These are phyloP conservation scores for Xylariaceae sp. DNA, from an alignment of 2,329 filamentous ascomycete species.

Conservation along the genomic window DNA sequence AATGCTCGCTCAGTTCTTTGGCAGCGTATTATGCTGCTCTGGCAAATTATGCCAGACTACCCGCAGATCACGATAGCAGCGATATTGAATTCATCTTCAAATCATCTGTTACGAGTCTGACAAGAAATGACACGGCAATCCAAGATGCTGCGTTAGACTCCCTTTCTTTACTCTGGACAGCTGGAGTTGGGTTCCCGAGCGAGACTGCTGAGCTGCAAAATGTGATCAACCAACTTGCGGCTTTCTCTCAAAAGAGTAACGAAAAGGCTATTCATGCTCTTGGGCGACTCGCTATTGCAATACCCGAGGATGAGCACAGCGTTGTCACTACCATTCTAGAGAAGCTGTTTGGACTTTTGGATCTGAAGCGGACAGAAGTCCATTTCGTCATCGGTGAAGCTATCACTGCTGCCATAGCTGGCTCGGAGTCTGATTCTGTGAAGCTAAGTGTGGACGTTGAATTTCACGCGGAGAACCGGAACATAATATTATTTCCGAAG, in stretches of 20 bases:
- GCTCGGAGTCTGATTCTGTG: conserved; percentile 81
- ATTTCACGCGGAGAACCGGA: conserved; percentile 36
- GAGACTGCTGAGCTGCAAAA: conserved; percentile 49
- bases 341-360: conserved; percentile 71
- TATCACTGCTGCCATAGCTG: conserved; percentile 68
- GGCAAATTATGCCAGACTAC: conserved; percentile 24
- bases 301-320: conserved; percentile 27
- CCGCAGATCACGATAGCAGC: conserved; percentile 16
- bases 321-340: conserved; percentile 56
- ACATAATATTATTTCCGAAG: conserved; percentile 30
- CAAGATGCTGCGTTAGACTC: conserved; percentile 28
- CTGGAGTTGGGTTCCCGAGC: conserved; percentile 24
- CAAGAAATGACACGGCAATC: conserved; percentile 20
- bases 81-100: conserved; percentile 24
- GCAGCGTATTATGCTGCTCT: conserved; percentile 27
- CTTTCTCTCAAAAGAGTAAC: conserved; percentile 58
- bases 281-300: conserved; percentile 68
- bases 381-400: conserved; percentile 92
- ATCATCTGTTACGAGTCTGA: conserved; percentile 16
- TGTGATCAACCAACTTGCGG: conserved; percentile 64
- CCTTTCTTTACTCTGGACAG: conserved; percentile 32
- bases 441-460: conserved; percentile 74
- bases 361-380: conserved; percentile 79
- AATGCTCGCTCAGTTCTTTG: conserved; percentile 28
- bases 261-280: conserved; percentile 79